Evolutionary conservation across 352 stramenopile species (phyloP).

Genomic region (Aphanomyces stellatus): DNA sequence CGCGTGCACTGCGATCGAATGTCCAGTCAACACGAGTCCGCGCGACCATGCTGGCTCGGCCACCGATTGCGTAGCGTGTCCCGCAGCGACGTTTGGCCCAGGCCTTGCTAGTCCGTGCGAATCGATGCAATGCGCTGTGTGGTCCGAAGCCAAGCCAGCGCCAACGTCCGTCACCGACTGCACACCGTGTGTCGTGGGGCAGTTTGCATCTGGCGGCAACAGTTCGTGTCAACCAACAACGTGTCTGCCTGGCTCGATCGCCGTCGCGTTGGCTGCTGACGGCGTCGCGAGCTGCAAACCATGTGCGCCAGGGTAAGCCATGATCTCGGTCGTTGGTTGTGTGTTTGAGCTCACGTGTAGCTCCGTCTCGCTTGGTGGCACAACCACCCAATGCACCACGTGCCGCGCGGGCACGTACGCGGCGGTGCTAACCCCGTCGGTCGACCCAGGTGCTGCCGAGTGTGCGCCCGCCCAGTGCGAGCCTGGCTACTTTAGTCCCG

Average conservation of each 20-base stretch:
- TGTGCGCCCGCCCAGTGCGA: slow-evolving; percentile 30
- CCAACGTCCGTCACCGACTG: slow-evolving; percentile 27
- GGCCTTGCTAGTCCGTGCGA: slow-evolving; percentile 19
- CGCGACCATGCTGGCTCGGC: not conserved
- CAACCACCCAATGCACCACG: slow-evolving; percentile 21
- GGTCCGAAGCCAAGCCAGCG: slow-evolving; percentile 24
- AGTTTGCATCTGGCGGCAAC: slow-evolving; percentile 30
- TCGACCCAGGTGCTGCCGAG: not conserved
- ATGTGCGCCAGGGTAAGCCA: slow-evolving; percentile 26
- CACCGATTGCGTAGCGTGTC: slow-evolving; percentile 3
- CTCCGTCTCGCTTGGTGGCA: slow-evolving; percentile 29
- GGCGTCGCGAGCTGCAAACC: slow-evolving; percentile 24
- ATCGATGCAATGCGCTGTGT: slow-evolving; percentile 26
- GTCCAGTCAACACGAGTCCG: not conserved
- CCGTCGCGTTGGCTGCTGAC: slow-evolving; percentile 26
- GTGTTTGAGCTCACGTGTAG: slow-evolving; percentile 28
- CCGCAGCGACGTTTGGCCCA: not conserved
- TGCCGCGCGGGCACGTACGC: slow-evolving; percentile 33
- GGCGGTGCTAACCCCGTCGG: no score
- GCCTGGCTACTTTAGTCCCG: slow-evolving; percentile 24
- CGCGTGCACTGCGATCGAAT: not conserved
- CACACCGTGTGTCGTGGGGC: slow-evolving; percentile 25
- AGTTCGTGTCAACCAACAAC: slow-evolving; percentile 22
- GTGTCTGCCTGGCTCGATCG: slow-evolving; percentile 28
- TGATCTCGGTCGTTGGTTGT: slow-evolving; percentile 23